Evolutionary conservation across 768 basidiomycete species (phyloP).

Genomic region (Cytidiella melzeri): DNA sequence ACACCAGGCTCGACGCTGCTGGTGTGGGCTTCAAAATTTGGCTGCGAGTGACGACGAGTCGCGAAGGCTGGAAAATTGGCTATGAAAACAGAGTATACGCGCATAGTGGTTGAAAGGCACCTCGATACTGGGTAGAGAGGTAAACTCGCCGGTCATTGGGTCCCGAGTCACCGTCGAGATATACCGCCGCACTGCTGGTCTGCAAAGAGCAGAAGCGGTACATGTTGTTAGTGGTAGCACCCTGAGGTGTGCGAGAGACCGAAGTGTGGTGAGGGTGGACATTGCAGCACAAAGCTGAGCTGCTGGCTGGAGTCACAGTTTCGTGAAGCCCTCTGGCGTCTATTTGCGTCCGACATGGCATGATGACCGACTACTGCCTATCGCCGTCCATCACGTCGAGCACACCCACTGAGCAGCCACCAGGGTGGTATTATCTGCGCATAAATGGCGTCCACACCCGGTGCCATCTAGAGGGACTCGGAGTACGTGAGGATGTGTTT

Average conservation of each 20-base stretch:
- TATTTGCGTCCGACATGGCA: no score
- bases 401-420: no score
- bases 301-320: no score
- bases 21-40: slow-evolving; percentile 55
- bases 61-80: slow-evolving; percentile 31
- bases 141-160: slow-evolving; percentile 47
- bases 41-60: slow-evolving; percentile 44
- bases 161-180: slow-evolving; percentile 25
- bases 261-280: neutral
- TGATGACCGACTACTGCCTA: no score
- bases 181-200: slow-evolving; percentile 3
- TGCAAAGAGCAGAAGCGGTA: neutral
- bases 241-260: neutral
- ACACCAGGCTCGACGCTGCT: slow-evolving; percentile 61
- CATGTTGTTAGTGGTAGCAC: neutral
- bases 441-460: no score
- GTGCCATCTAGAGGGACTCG: no score
- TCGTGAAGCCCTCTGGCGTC: no score
- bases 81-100: neutral
- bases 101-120: slow-evolving; percentile 27
- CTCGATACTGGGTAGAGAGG: slow-evolving; percentile 45
- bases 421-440: no score
- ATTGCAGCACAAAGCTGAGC: no score
- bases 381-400: no score
- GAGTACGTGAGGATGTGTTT: no score